phyloP scores from a whole-genome alignment of 1,284 basidiomycete genomes.

The Chondrostereum purpureum region DNA sequence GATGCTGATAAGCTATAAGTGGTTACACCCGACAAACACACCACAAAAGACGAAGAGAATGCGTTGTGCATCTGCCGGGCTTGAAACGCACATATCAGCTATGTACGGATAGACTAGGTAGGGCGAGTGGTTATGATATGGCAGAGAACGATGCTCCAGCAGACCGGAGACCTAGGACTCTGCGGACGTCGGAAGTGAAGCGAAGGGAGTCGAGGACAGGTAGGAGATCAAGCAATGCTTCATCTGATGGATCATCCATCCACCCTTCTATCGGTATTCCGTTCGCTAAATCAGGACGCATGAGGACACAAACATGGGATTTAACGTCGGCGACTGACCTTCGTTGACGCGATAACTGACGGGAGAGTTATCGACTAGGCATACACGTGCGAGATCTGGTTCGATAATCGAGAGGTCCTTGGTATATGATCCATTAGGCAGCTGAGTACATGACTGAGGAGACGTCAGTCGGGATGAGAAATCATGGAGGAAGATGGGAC shows the following conservation, averaged over 20 bases:
- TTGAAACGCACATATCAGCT: conserved; percentile 13
- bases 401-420: conserved; percentile 91
- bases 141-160: conserved; percentile 23
- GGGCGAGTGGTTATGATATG: conserved; percentile 2
- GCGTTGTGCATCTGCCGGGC: conserved; percentile 20
- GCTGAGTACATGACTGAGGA: conserved; percentile 79
- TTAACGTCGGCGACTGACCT: conserved; percentile 47
- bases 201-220: conserved; percentile 93
- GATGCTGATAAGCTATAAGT: conserved; percentile 15
- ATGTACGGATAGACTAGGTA: too few species aligned
- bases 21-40: conserved; percentile 14
- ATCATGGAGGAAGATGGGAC: conserved; percentile 21
- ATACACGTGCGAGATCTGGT: conserved; percentile 83
- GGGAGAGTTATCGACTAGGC: conserved; percentile 95
- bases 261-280: conserved; percentile 99
- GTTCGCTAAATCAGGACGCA: conserved; percentile 57
- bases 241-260: conserved; percentile 96
- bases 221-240: conserved; percentile 91
- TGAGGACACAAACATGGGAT: not conserved
- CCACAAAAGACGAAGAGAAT: conserved; percentile 11
- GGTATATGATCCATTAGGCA: conserved; percentile 89
- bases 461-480: not conserved
- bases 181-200: conserved; percentile 92
- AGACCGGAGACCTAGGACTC: conserved; percentile 79
- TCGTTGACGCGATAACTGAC: conserved; percentile 90